Base-by-base conservation (phyloP, 768 basidiomycete genomes). In the Amanita fuliginea region DNA sequence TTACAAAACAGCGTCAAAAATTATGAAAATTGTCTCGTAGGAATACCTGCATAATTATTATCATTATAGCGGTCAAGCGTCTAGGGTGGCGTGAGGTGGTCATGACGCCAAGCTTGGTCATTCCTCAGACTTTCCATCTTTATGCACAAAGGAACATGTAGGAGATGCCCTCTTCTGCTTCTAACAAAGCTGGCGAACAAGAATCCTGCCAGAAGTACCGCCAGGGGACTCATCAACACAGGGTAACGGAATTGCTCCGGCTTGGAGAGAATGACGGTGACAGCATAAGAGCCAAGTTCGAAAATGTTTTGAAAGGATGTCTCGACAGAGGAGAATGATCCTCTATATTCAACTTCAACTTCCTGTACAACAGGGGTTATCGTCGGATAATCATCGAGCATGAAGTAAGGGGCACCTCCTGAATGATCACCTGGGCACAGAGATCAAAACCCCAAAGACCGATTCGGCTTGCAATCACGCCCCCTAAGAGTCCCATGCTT, bases 401-500 rank as follows among this genome's bases (percentile, higher is more conserved):
- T 18, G 6, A 7, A 5, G 7, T n/a, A 3, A 2, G 18, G 28
- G 56, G 26, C n/a, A 58, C 59, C 47, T 57, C 54, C 51, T 64
- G 63, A n/a, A 63, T 53, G 32, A 63, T 56, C 6, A 57, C 47
- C 46, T 64, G 63, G 3, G 54, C 58, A 35, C 57, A 56, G 16
- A 64, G 56, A 47, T 64, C 62, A 28, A 63, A 64, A 8, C 62
- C 62, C 63, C 63, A 63, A 11, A 64, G 54, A 10, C 63, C 62
- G 9, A 62, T 39, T 4, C 63, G 55, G 43, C 62, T 63, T n/a
- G 56, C 35, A 19, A 59, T 59, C 8, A 59, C 57, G 16, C 53
- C 57, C 10, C 42, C 59, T 11, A 62, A 53, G 2, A 64, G 47
- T 9, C 55, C 56, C 3, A 49, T 41, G 5, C 55, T 55, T n/a